Evolutionary conservation across 83 land plant species (phyloP).

Genomic region (Isoetes engelmannii): DNA sequence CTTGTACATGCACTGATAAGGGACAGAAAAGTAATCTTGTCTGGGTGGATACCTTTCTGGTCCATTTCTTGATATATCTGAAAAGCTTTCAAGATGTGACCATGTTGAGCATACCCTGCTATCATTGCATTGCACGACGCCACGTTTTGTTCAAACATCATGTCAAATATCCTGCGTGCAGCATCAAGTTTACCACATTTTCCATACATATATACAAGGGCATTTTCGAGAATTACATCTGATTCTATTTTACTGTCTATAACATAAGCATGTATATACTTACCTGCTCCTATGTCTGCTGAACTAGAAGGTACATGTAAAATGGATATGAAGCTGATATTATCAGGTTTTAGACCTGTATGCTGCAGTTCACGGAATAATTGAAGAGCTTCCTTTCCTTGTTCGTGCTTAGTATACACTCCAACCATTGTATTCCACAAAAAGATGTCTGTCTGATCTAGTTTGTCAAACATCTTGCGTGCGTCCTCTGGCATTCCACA

Average conservation of each 20-base stretch:
- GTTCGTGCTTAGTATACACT: too few relatives aligned
- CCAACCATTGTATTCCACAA: too few relatives aligned
- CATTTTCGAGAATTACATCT: slow-evolving; percentile 8
- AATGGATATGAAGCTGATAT: slow-evolving; percentile 11
- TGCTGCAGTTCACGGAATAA: too few relatives aligned
- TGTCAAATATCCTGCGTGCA: slow-evolving; percentile 22
- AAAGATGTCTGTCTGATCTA: too few relatives aligned
- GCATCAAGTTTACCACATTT: slow-evolving; percentile 33
- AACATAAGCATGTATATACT: slow-evolving; percentile 17
- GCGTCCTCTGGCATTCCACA: too few relatives aligned
- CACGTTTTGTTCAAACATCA: slow-evolving; percentile 11
- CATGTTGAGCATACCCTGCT: slow-evolving; percentile 37
- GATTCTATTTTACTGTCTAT: not conserved
- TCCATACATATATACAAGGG: slow-evolving; percentile 34
- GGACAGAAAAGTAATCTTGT: not conserved
- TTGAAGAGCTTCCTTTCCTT: too few relatives aligned
- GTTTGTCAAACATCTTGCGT: too few relatives aligned
- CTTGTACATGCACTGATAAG: slow-evolving; percentile 21
- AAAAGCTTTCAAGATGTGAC: slow-evolving; percentile 27
- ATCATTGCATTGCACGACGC: slow-evolving; percentile 33
- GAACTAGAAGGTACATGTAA: slow-evolving; percentile 10
- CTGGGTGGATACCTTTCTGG: not conserved
- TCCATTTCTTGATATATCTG: slow-evolving; percentile 18
- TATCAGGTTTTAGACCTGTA: slow-evolving; percentile 1
- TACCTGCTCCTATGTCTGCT: not conserved